A percentile compares a stretch with the other conserved stretches of the same genome.
Evolutionary conservation across 1,284 basidiomycete species (phyloP).

Genomic region (Austropuccinia psidii): DNA sequence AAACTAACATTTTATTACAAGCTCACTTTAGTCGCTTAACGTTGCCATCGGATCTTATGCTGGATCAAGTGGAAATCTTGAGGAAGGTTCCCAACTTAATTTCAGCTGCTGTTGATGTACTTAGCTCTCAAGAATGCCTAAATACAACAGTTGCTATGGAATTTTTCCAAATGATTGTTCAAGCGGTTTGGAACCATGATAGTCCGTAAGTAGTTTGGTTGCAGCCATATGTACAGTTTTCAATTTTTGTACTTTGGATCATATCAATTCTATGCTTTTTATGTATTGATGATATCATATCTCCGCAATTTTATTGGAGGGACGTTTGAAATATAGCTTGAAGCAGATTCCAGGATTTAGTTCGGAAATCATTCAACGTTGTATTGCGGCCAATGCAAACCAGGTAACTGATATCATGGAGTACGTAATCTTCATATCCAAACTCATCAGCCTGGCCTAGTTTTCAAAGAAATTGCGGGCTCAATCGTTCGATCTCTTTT

Average conservation of each 20-base stretch:
- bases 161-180: slow-evolving; percentile 97
- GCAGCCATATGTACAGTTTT: neutral
- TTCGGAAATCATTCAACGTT: slow-evolving; percentile 62
- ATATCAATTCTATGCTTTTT: slow-evolving; percentile 93
- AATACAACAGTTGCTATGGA: slow-evolving; percentile 97
- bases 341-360: slow-evolving; percentile 36
- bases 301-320: neutral
- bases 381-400: slow-evolving; percentile 69
- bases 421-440: slow-evolving; percentile 34
- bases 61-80: slow-evolving; percentile 77
- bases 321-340: slow-evolving; percentile 12
- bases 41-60: slow-evolving; percentile 83
- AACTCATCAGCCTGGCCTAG: neutral
- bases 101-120: slow-evolving; percentile 85
- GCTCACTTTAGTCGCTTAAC: slow-evolving; percentile 91
- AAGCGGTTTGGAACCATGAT: slow-evolving; percentile 91
- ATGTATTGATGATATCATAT: slow-evolving; percentile 65
- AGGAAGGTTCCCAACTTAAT: slow-evolving; percentile 71
- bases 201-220: slow-evolving; percentile 39
- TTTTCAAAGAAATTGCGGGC: neutral
- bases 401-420: slow-evolving; percentile 95
- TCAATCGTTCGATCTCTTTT: neutral
- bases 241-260: slow-evolving; percentile 61
- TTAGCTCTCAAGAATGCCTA: slow-evolving; percentile 91
- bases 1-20: slow-evolving; percentile 91